Base-by-base conservation (phyloP, 2,329 filamentous ascomycete species). In the Trichoderma sp. region DNA sequence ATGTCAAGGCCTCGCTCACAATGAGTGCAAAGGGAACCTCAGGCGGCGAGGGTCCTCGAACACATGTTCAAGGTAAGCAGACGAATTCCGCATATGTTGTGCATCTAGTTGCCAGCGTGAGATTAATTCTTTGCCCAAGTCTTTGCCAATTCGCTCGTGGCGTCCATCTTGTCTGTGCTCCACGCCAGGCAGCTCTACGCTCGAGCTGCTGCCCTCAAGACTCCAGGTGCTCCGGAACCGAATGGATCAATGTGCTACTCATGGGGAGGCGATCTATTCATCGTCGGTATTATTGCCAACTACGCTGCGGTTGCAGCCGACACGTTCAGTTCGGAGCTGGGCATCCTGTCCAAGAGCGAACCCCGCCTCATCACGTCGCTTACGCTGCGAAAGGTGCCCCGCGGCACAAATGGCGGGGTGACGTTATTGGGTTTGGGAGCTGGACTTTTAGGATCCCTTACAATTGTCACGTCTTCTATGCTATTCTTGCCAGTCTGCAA, bases 301-400 rank as follows among this genome's bases (percentile, higher is more conserved):
- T 99, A 99, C 78, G 95, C 94, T 30, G 93, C 93, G 63, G 94
- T 97, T 11, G 90, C 94, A 23, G 93, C 95, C 64, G 96, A 99
- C 80, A 99, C 96, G 0, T 96, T 98, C 80, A 95, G 93, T 71
- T 97, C 94, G 12, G 96, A 99, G 83, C 90, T 99, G 23, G 96
- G 96, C 15, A 99, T 99, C 71, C 86, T 99, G 13, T 92, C 95
- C 7, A 88, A 86, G 72, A 87, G 87, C 28, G 84, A 88, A 58
- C 96, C 96, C 9, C 90, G 95, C 43, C 88, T 99, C 47, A 95
- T 99, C 79, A 98, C 94, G 4, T 95, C 93, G 15, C 89, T 87
- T 17, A 90, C 83, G 5, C 86, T 96, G 77, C 91, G 92, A 72
- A 87, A 89, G 74, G 96, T 98, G 0, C 95, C 96, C 0, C 91